Evolutionary conservation across 495 filamentous ascomycete genomes (phyloP), one percentile per base, ranked within the genome.

Genomic region (Aspergillus cavernicola): DNA sequence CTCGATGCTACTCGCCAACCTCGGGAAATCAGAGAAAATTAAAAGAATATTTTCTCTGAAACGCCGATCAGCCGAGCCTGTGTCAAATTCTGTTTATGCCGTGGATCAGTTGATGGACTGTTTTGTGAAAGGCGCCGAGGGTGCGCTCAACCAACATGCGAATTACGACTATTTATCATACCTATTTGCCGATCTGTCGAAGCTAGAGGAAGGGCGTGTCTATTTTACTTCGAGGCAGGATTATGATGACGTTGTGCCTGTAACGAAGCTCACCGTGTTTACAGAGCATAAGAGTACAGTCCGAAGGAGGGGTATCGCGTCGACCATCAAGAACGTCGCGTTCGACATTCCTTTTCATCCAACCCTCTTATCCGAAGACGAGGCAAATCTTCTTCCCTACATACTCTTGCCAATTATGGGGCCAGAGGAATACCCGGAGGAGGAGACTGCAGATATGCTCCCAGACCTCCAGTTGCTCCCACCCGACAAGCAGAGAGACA

Each of bases 51-150:
- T 88, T 12, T 71, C 73, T 2, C 71, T 87, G 22, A 86, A 85
- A 57, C 83, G 88, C 42, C 66, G 82, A 9, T 45, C 62, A 32
- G 85, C 86, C 6, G 77, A 77, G 13, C 76, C 80, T 20, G 73
- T 86, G 18, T 91, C 91, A 3, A 76, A 64, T 5, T 86, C 87
- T 4, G 76, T 84, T 26, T 73, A 82, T 36, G 87, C 86, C 11
- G 82, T 97, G 44, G 89, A 96, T 65, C 95, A 97, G 64, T 72
- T 97, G 16, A 85, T 97, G 60, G 93, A 96, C 66, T 86, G 92
- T 61, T 98, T 97, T 64, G 95, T 97, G 50, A 91, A 90, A 70
- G 92, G 92, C 11, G 83, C 87, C 3, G 85, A 88, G 50, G 86
- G 85, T 1, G 70, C 73, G 2, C 88, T 92, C 63, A 98, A 97